Percentiles rank a stretch among this genome's conserved stretches.
Conservation (phyloP, 352 stramenopile species). For the Phytophthora tubulina region DNA sequence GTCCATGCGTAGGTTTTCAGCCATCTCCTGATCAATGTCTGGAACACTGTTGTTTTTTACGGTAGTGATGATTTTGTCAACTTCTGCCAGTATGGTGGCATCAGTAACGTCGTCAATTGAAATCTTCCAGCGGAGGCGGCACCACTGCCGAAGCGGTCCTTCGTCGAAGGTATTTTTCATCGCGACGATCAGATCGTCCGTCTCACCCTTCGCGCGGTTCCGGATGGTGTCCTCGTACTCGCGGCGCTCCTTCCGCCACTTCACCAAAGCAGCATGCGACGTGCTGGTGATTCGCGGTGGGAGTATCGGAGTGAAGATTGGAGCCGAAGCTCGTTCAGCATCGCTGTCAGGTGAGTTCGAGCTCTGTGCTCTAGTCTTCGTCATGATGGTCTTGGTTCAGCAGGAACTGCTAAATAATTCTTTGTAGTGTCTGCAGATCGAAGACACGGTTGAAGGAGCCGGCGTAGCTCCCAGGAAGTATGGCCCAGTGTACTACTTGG, state of each 20-base stretch:
- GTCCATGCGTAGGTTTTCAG: background rate
- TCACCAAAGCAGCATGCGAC: background rate
- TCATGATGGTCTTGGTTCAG: background rate
- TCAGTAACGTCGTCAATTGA: slow-evolving; percentile 7
- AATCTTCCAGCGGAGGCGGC: background rate
- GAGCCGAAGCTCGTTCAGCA: background rate
- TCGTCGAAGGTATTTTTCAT: slow-evolving; percentile 12
- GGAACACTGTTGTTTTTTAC: slow-evolving; percentile 4
- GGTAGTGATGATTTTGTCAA: slow-evolving; percentile 5
- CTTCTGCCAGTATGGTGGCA: background rate
- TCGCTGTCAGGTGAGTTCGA: background rate
- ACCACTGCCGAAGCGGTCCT: background rate
- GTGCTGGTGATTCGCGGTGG: background rate
- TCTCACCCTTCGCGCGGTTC: background rate
- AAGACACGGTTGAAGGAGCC: slow-evolving; percentile 3
- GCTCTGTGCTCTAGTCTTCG: background rate
- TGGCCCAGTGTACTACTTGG: background rate
- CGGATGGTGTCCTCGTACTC: slow-evolving; percentile 7
- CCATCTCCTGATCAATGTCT: slow-evolving; percentile 4
- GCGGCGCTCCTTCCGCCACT: background rate
- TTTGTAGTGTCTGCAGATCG: slow-evolving; percentile 10
- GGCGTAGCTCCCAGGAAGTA: background rate
- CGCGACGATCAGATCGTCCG: background rate
- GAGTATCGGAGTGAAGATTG: slow-evolving; percentile 3
- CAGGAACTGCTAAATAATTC: slow-evolving; percentile 3